Percentiles rank a stretch among this genome's conserved stretches.
phyloP scores from a whole-genome alignment of 768 basidiomycete species.

The Pleurotus ostreatus region DNA sequence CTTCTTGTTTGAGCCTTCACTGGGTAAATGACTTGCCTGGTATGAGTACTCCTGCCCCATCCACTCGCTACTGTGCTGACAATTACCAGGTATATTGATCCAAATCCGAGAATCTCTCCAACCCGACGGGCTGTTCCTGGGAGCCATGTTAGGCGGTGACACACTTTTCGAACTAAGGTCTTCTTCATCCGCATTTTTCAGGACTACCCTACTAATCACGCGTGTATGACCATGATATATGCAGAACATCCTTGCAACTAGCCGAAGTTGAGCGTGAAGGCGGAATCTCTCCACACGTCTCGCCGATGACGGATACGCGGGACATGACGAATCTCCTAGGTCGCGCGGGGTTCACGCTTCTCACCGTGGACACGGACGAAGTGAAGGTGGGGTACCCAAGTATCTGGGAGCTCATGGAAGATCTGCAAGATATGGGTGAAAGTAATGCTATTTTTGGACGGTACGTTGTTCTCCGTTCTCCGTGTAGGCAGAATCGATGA shows the following conservation, averaged over 20 bases:
- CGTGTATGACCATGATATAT: background rate
- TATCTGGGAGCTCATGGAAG: conserved; percentile 94
- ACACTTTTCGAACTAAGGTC: conserved; percentile 91
- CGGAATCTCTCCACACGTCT: conserved; percentile 93
- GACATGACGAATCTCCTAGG: conserved; percentile 91
- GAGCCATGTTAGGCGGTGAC: conserved; percentile 93
- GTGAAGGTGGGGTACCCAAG: conserved; percentile 86
- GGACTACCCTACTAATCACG: background rate
- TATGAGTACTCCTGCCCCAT: conserved; percentile 24
- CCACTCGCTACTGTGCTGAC: background rate
- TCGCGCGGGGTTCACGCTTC: conserved; percentile 88
- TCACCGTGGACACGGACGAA: conserved; percentile 96
- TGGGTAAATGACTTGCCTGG: conserved; percentile 99
- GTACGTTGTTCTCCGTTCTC: conserved; percentile 29
- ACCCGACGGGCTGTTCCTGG: conserved; percentile 93
- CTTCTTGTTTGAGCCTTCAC: conserved; percentile 88
- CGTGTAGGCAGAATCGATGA: too few relatives aligned
- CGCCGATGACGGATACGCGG: conserved; percentile 98
- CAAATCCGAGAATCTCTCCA: conserved; percentile 83
- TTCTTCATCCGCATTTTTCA: background rate
- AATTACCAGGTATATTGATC: conserved; percentile 62
- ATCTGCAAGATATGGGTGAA: conserved; percentile 96
- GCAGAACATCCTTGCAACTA: conserved; percentile 86
- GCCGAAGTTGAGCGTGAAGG: conserved; percentile 94
- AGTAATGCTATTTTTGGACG: conserved; percentile 86